Evolutionary conservation across 441 rosid species (phyloP), one percentile per base, ranked within the genome.

Genomic region (Rhodomyrtus psidioides): DNA sequence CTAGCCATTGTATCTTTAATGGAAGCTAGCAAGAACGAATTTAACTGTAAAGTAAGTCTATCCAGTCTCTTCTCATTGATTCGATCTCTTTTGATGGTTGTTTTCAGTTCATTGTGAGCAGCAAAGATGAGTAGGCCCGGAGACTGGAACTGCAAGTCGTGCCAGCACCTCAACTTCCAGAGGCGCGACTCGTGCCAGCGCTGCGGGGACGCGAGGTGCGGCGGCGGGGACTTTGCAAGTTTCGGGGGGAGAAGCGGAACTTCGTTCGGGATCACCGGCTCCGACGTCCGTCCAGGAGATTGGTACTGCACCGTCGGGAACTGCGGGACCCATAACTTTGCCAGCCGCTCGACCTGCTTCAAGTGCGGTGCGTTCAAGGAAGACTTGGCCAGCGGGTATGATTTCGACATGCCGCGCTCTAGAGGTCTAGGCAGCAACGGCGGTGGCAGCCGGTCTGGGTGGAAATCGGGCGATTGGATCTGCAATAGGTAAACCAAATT

Each of bases 401-500:
- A 93, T 27, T 86, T 81, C 30, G 76, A 95, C 30, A 83, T 88
- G 88, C 76, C 93, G 13, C 87, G 94, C 84, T 83, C 97, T 9
- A 91, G 96, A 83, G 93, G 87, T 58, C 89, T 89, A 49, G 89
- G 94, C 58, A 58, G 93, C 58, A 58, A 44, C 62, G 81, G 82
- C 13, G 83, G 92, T 82, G 91, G 92, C 84, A 86, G 93, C 57
- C 89, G 95, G 58, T 89, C 98, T 12, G 90, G 93, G 55, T 97
- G 98, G 98, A 97, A 97, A 89, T 93, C 98, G 39, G 99, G 99
- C 1, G 99, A 95, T 88, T 97, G 99, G 99, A 92, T 97, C 88
- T 97, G 98, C 93, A 84, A 95, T 85, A 95, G 97, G 99, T 97
- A 62, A 89, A 57, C 55, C 46, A 84, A 42, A 70, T 6, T 39